Percentiles rank a stretch among this genome's conserved stretches.
These are phyloP conservation scores for Colletotrichum cereale DNA, from an alignment of 2,329 filamentous ascomycete species.

Conservation along the genomic window DNA sequence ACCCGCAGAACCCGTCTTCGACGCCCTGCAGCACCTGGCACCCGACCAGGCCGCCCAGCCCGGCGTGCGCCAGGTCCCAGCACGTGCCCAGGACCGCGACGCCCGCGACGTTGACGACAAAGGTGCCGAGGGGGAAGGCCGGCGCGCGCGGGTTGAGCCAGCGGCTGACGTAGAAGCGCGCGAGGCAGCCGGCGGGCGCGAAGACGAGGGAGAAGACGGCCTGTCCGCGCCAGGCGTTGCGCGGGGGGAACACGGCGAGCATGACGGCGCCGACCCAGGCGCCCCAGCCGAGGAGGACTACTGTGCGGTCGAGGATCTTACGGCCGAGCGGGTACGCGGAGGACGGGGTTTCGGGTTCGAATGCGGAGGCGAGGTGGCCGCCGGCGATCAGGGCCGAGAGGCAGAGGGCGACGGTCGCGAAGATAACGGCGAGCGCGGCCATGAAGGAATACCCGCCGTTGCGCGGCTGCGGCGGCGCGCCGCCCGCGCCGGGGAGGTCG, in stretches of 20 bases:
- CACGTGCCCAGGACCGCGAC: slow-evolving; percentile 80
- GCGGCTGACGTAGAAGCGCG: slow-evolving; percentile 79
- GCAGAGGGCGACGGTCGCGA: slow-evolving; percentile 78
- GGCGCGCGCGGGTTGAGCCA: slow-evolving; percentile 76
- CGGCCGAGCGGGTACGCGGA: slow-evolving; percentile 70
- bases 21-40: slow-evolving; percentile 78
- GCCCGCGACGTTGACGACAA: slow-evolving; percentile 83
- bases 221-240: slow-evolving; percentile 80
- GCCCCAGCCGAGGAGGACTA: slow-evolving; percentile 75
- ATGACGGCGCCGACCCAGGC: slow-evolving; percentile 84
- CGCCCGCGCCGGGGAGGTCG: slow-evolving; percentile 61
- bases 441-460: slow-evolving; percentile 86
- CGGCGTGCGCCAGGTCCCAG: slow-evolving; percentile 82
- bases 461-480: slow-evolving; percentile 58
- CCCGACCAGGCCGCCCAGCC: slow-evolving; percentile 64
- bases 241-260: slow-evolving; percentile 78
- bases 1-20: slow-evolving; percentile 77
- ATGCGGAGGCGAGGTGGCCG: slow-evolving; percentile 77
- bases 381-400: slow-evolving; percentile 78
- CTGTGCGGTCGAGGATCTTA: slow-evolving; percentile 71
- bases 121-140: slow-evolving; percentile 87
- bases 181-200: slow-evolving; percentile 82
- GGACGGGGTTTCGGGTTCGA: slow-evolving; percentile 70
- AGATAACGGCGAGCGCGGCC: slow-evolving; percentile 81
- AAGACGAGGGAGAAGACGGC: slow-evolving; percentile 84